Conservation (phyloP, 306 rosid species). For the Pyrus communis region DNA sequence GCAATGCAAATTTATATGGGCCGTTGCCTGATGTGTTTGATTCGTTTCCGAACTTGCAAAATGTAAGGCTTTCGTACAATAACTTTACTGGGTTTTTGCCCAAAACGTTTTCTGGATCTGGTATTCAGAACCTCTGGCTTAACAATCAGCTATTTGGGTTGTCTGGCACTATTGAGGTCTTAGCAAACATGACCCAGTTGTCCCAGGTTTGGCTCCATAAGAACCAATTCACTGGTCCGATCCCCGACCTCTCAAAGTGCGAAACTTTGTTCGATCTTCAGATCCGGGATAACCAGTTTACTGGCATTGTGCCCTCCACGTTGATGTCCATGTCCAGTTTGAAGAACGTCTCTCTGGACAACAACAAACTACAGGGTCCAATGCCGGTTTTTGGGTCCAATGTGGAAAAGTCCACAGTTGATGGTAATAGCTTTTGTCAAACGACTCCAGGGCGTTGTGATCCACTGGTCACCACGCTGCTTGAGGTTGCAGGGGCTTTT, state of each 20-base stretch:
- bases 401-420: constrained; percentile 12
- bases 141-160: constrained; percentile 65
- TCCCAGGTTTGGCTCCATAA: constrained; percentile 68
- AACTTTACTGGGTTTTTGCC: constrained; percentile 66
- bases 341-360: constrained; percentile 40
- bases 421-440: constrained; percentile 51
- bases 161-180: constrained; percentile 56
- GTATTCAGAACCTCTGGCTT: constrained; percentile 51
- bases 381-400: constrained; percentile 30
- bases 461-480: constrained; percentile 36
- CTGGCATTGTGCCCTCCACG: constrained; percentile 55
- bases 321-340: constrained; percentile 30
- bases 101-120: constrained; percentile 36
- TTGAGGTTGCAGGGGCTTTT: constrained; percentile 39
- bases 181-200: constrained; percentile 51
- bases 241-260: constrained; percentile 56
- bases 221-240: constrained; percentile 55
- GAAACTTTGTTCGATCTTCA: constrained; percentile 24
- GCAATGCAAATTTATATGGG: constrained; percentile 31
- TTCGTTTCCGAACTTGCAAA: constrained; percentile 30
- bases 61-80: constrained; percentile 66
- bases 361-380: constrained; percentile 67
- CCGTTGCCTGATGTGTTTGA: constrained; percentile 53
- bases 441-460: constrained; percentile 39
- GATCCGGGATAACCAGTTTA: constrained; percentile 60